Evolutionary conservation across 2,329 filamentous ascomycete species (phyloP).

Genomic region (Fusarium marasasianum): DNA sequence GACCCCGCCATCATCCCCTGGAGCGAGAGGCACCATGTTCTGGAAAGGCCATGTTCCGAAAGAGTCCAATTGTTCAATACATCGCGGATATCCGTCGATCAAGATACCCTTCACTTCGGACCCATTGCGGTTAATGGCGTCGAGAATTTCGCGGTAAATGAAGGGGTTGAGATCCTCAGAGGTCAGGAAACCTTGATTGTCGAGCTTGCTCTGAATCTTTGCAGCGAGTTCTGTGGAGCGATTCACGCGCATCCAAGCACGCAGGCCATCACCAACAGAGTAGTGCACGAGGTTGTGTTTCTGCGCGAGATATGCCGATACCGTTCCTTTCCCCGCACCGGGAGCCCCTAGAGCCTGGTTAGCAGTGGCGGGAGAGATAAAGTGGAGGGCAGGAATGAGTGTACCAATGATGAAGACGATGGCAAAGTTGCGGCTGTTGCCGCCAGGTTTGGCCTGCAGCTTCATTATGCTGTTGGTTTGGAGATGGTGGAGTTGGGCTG

Average conservation of each 20-base stretch:
- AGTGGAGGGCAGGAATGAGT: background rate
- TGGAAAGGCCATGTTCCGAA: background rate
- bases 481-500: background rate
- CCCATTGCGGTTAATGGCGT: background rate
- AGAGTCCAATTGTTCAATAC: background rate
- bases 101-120: background rate
- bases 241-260: background rate
- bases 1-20: no score
- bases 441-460: no score
- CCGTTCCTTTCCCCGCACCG: background rate
- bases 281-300: background rate
- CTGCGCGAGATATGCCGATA: background rate
- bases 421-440: background rate
- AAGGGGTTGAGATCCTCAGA: background rate
- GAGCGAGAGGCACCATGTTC: background rate
- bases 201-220: background rate
- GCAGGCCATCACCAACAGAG: background rate
- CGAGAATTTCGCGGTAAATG: background rate
- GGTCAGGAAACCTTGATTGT: background rate
- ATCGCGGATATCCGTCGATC: background rate
- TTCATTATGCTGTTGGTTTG: background rate
- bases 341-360: background rate
- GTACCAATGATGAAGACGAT: background rate
- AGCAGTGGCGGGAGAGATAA: background rate
- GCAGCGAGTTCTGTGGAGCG: background rate